Conservation (phyloP, 164 flowering plant species). For the Magnolia sinica region DNA sequence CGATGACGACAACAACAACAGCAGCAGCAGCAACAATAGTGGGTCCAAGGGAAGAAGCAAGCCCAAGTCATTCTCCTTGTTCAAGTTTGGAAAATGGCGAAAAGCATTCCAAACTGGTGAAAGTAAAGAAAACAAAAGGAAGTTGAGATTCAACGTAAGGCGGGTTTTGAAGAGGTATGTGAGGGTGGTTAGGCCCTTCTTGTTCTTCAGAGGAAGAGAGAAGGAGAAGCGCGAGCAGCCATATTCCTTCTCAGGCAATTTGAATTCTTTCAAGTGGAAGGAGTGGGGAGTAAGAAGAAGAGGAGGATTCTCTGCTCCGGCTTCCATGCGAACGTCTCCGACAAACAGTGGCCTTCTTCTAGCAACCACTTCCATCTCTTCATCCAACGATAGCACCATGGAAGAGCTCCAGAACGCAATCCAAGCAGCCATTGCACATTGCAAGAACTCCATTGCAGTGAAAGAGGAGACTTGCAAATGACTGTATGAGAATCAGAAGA, state of each 20-base stretch:
- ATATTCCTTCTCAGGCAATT: slow-evolving; percentile 54
- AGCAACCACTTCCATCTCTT: slow-evolving; percentile 25
- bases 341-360: slow-evolving; percentile 68
- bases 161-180: slow-evolving; percentile 51
- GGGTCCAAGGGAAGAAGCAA: slow-evolving; percentile 34
- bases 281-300: slow-evolving; percentile 21
- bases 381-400: slow-evolving; percentile 69
- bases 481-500: slow-evolving; percentile 5
- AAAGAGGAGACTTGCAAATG: slow-evolving; percentile 27
- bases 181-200: slow-evolving; percentile 53
- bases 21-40: slow-evolving; percentile 5
- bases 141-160: slow-evolving; percentile 43
- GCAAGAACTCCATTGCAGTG: slow-evolving; percentile 74
- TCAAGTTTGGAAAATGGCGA: slow-evolving; percentile 47
- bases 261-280: slow-evolving; percentile 26
- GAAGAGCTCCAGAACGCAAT: slow-evolving; percentile 93
- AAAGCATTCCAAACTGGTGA: slow-evolving; percentile 31
- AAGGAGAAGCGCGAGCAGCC: slow-evolving; percentile 33
- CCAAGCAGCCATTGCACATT: slow-evolving; percentile 96
- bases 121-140: slow-evolving; percentile 21
- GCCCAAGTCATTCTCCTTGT: slow-evolving; percentile 57
- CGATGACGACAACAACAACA: neutral
- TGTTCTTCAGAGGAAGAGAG: slow-evolving; percentile 45
- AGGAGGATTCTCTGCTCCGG: slow-evolving; percentile 72
- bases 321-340: slow-evolving; percentile 77